phyloP scores from a whole-genome alignment of 2,329 filamentous ascomycete genomes.

The Aureobasidium namibiae region DNA sequence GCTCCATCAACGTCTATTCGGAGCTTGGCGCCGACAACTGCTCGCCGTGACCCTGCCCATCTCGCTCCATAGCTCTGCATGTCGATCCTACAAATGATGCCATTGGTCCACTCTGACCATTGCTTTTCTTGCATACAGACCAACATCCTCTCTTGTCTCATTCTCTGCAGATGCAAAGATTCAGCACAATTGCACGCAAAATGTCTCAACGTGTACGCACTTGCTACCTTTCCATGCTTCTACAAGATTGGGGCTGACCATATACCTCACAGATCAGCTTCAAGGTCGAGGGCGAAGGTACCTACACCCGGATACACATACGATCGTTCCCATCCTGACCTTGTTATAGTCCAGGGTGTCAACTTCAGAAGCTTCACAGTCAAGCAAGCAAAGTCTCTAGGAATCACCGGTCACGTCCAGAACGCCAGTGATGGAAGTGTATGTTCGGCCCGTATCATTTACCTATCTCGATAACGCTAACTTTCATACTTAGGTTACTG shows the following conservation, averaged over 20 bases:
- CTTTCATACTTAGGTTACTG: conserved; percentile 58
- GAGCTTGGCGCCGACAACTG: conserved; percentile 7
- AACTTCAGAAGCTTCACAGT: conserved; percentile 41
- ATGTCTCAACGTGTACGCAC: conserved; percentile 26
- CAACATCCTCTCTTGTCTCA: background rate
- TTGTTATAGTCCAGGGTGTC: conserved; percentile 39
- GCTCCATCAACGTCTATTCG: background rate
- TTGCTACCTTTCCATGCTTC: background rate
- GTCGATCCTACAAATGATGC: too few relatives aligned
- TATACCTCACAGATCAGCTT: conserved; percentile 34
- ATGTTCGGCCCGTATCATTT: background rate
- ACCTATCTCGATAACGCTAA: background rate
- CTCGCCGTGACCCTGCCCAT: background rate
- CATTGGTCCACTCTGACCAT: background rate
- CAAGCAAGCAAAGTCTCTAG: conserved; percentile 35
- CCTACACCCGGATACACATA: background rate
- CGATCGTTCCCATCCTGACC: background rate
- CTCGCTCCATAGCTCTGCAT: too few relatives aligned
- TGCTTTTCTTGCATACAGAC: background rate
- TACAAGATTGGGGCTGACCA: background rate
- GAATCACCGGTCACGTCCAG: conserved; percentile 38
- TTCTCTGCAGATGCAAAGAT: conserved; percentile 12
- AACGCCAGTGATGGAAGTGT: conserved; percentile 40
- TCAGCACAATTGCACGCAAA: conserved; percentile 12
- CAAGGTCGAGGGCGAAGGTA: conserved; percentile 34